Conservation (phyloP, 306 rosid species). For the barrel medic (Medicago truncatula) region MtrunA17r5.0-ANR NC_053044.1:44420001-44420500, state of each 20-base stretch:
- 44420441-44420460: constrained; percentile 82
- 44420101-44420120: constrained; percentile 25
- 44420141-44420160: neutral
- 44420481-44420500: constrained; percentile 84
- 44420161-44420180: constrained; percentile 15
- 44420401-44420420: constrained; percentile 82
- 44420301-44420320: constrained; percentile 25
- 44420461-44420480: constrained; percentile 79
- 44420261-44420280: constrained; percentile 4
- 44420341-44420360: constrained; percentile 26
- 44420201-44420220: neutral
- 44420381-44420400: constrained; percentile 91
- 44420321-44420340: constrained; percentile 27
- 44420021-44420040: constrained; percentile 30
- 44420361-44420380: constrained; percentile 38
- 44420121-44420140: neutral
- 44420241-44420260: constrained; percentile 11
- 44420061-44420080: neutral
- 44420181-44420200: constrained; percentile 21
- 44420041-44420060: neutral
- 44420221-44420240: neutral
- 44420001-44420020: neutral
- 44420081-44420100: neutral
- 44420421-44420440: constrained; percentile 74
- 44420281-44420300: neutral